phyloP scores from a whole-genome alignment of 1,284 basidiomycete species.

The Sanghuangporus baumii region DNA sequence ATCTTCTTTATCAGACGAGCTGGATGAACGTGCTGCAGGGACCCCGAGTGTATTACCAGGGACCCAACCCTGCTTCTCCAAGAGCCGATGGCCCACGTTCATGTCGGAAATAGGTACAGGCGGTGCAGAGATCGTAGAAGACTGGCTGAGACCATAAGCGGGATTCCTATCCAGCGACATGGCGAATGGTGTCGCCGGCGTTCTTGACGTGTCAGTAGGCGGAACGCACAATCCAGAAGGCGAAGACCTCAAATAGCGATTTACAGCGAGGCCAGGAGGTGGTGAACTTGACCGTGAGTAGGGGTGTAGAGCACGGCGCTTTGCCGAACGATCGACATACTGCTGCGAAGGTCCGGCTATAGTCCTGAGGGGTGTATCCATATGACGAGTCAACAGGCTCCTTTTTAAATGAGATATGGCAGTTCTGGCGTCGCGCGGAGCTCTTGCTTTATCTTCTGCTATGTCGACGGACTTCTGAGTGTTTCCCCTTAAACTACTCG shows the following conservation, averaged over 20 bases:
- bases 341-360: neutral
- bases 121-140: neutral
- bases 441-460: neutral
- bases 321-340: conserved; percentile 66
- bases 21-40: conserved; percentile 21
- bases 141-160: neutral
- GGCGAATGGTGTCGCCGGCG: neutral
- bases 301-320: conserved; percentile 53
- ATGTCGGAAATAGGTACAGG: conserved; percentile 43
- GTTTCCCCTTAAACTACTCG: neutral
- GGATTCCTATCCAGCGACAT: neutral
- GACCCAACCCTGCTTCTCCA: conserved; percentile 69
- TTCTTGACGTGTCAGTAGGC: neutral
- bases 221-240: neutral
- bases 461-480: neutral
- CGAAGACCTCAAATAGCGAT: conserved; percentile 7
- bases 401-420: conserved; percentile 12
- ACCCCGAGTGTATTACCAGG: conserved; percentile 58
- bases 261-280: conserved; percentile 37
- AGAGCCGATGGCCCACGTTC: conserved; percentile 63
- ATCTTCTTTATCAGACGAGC: neutral
- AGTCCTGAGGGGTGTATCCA: conserved; percentile 11
- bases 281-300: conserved; percentile 30
- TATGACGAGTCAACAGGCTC: conserved; percentile 10
- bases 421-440: conserved; percentile 4